Evolutionary conservation across 1,284 basidiomycete species (phyloP).

Genomic region (Termitomyces sp.): DNA sequence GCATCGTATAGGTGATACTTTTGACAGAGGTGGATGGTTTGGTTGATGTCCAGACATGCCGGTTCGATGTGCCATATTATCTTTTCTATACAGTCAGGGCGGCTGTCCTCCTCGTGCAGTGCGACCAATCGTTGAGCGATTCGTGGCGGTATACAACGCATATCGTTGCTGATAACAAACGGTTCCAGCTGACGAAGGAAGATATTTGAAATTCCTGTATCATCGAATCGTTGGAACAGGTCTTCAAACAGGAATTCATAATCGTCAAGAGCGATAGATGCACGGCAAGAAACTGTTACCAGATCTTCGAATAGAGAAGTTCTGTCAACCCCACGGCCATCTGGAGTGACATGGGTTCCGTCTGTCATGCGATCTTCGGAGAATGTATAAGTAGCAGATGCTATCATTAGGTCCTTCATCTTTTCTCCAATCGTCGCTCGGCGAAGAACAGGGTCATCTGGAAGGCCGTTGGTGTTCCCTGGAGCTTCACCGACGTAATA

Average conservation of each 20-base stretch:
- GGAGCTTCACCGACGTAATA: slow-evolving; percentile 82
- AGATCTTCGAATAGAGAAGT: slow-evolving; percentile 88
- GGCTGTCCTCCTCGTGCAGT: slow-evolving; percentile 69
- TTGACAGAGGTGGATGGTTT: slow-evolving; percentile 85
- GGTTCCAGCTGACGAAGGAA: slow-evolving; percentile 82
- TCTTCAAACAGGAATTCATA: slow-evolving; percentile 90
- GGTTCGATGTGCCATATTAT: slow-evolving; percentile 98
- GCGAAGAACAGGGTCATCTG: slow-evolving; percentile 56
- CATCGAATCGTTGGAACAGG: slow-evolving; percentile 85
- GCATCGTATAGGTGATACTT: slow-evolving; percentile 86
- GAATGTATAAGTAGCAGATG: slow-evolving; percentile 87
- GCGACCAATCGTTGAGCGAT: slow-evolving; percentile 84
- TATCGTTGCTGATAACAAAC: slow-evolving; percentile 74
- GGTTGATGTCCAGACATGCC: slow-evolving; percentile 87
- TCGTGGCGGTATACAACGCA: slow-evolving; percentile 76
- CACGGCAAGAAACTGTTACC: slow-evolving; percentile 76
- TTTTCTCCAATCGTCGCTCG: slow-evolving; percentile 70
- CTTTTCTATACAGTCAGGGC: slow-evolving; percentile 77
- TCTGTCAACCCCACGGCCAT: slow-evolving; percentile 88
- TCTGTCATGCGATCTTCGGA: slow-evolving; percentile 93
- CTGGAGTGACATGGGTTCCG: slow-evolving; percentile 75
- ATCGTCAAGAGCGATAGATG: slow-evolving; percentile 78
- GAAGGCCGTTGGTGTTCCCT: slow-evolving; percentile 89
- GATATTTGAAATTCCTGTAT: slow-evolving; percentile 82
- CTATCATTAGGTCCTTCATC: slow-evolving; percentile 79